Conservation (phyloP, 2,329 filamentous ascomycete genomes). For the Neonectria punicea region DNA sequence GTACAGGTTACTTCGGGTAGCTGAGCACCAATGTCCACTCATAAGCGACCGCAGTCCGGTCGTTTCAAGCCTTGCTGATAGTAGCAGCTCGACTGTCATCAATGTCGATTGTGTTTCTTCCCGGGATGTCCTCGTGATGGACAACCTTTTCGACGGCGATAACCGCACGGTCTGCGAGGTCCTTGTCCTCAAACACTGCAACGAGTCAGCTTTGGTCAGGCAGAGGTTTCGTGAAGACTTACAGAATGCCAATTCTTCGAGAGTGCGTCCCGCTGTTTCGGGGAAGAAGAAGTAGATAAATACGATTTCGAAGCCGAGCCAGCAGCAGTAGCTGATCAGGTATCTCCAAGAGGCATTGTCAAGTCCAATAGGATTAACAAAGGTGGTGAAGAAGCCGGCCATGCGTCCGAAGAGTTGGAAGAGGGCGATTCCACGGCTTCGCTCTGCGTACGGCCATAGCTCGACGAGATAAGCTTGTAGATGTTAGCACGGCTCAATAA, state of each 20-base stretch:
- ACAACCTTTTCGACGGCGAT: constrained; percentile 15
- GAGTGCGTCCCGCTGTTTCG: constrained; percentile 78
- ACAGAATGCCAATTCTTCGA: constrained; percentile 67
- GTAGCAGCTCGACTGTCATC: background rate
- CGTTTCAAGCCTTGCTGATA: background rate
- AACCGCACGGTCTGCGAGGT: constrained; percentile 8
- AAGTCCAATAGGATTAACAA: constrained; percentile 39
- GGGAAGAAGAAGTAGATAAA: constrained; percentile 82
- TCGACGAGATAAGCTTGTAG: constrained; percentile 62
- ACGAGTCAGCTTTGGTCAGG: background rate
- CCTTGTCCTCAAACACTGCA: constrained; percentile 23
- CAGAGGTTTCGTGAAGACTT: background rate
- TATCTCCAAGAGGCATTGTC: constrained; percentile 32
- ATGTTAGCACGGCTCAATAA: background rate
- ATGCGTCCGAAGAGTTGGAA: constrained; percentile 57
- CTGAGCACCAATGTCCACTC: too few species aligned
- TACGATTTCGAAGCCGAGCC: constrained; percentile 42
- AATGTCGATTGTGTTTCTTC: background rate
- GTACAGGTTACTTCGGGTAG: too few species aligned
- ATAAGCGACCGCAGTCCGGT: background rate
- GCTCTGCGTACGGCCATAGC: constrained; percentile 65
- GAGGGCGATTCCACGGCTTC: constrained; percentile 62
- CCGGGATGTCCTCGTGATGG: constrained; percentile 16
- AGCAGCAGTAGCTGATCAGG: constrained; percentile 37
- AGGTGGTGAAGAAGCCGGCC: constrained; percentile 35